Evolutionary conservation across 306 rosid species (phyloP).

Genomic region (Cicer pinnatifidum): DNA sequence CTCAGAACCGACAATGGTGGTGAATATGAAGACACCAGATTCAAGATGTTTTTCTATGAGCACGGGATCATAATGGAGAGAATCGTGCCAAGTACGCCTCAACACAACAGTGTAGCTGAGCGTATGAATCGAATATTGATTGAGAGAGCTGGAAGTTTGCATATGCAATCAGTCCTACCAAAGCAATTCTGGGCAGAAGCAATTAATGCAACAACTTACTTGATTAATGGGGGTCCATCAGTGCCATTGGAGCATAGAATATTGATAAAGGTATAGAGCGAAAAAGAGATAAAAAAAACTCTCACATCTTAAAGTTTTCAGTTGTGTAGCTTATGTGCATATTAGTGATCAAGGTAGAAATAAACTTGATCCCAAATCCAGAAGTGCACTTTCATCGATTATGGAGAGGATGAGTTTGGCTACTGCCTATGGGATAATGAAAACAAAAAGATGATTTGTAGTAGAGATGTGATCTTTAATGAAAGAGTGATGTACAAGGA

Average conservation of each 20-base stretch:
- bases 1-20: neutral
- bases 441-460: neutral
- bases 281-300: neutral
- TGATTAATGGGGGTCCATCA: neutral
- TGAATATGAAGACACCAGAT: too few species aligned
- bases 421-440: neutral
- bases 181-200: too few species aligned
- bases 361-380: too few species aligned
- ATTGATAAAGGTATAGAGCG: neutral
- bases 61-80: too few species aligned
- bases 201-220: neutral
- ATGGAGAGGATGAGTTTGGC: slow-evolving; percentile 5
- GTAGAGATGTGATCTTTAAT: neutral
- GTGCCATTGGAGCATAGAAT: neutral
- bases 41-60: too few species aligned
- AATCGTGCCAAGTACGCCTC: too few species aligned
- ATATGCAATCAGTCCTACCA: too few species aligned
- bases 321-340: neutral
- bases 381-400: neutral
- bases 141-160: too few species aligned
- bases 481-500: neutral
- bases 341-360: neutral
- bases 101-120: too few species aligned
- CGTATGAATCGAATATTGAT: too few species aligned
- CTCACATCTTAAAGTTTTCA: too few species aligned